A percentile compares a stretch with the other conserved stretches of the same genome.
Evolutionary conservation across 2,329 filamentous ascomycete genomes (phyloP).

Genomic region (Myotisia sp.): DNA sequence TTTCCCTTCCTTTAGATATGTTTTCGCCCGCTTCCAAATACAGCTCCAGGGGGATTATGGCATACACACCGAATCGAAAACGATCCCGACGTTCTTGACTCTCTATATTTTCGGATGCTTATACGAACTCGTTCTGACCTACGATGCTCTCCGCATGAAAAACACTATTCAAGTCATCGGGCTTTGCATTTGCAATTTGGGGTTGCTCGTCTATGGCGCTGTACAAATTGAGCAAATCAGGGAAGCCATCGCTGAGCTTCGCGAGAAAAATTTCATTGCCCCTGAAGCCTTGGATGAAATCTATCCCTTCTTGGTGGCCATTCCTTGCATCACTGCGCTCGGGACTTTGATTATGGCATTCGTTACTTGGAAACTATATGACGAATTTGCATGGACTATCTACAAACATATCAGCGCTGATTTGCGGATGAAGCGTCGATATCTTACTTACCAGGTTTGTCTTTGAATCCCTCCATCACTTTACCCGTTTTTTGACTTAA

Average conservation of each 20-base stretch:
- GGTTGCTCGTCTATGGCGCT: slow-evolving; percentile 79
- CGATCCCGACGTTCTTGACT: slow-evolving; percentile 88
- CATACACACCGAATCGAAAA: slow-evolving; percentile 34
- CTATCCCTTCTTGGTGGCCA: slow-evolving; percentile 65
- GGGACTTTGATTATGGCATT: slow-evolving; percentile 59
- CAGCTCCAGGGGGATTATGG: slow-evolving; percentile 32
- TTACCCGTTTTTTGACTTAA: not conserved
- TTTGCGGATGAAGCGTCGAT: slow-evolving; percentile 89
- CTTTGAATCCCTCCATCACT: slow-evolving; percentile 1
- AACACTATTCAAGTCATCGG: slow-evolving; percentile 99
- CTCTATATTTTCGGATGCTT: slow-evolving; percentile 96
- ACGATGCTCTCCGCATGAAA: slow-evolving; percentile 84
- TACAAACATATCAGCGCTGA: slow-evolving; percentile 98
- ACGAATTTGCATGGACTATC: slow-evolving; percentile 98
- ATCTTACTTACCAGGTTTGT: slow-evolving; percentile 83
- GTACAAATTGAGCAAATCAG: slow-evolving; percentile 87
- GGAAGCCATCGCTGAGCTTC: slow-evolving; percentile 50
- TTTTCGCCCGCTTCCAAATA: slow-evolving; percentile 73
- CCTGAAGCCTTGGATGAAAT: slow-evolving; percentile 52
- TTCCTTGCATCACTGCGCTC: slow-evolving; percentile 69
- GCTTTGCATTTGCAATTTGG: slow-evolving; percentile 80
- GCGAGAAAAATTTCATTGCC: slow-evolving; percentile 31
- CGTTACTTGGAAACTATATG: slow-evolving; percentile 87
- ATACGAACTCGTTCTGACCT: slow-evolving; percentile 78
- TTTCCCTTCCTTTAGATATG: slow-evolving; percentile 46